Evolutionary conservation across 805 yeast species (phyloP).

Genomic region (Naumovozyma baii): DNA sequence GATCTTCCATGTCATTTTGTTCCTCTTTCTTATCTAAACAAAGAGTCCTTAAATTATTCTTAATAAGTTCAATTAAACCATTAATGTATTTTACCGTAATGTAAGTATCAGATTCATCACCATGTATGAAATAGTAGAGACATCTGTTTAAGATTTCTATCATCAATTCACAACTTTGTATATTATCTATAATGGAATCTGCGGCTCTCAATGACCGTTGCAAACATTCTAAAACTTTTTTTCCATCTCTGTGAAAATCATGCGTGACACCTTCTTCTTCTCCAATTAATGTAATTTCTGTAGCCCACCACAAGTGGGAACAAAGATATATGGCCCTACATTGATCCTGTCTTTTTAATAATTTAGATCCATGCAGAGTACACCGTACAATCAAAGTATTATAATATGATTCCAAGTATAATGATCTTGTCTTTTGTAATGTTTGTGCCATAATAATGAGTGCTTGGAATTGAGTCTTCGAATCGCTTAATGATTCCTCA

Average conservation of each 20-base stretch:
- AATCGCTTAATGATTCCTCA: conserved; percentile 53
- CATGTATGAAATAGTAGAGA: conserved; percentile 61
- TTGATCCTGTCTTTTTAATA: conserved; percentile 87
- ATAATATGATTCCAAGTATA: conserved; percentile 39
- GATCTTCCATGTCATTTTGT: conserved; percentile 6
- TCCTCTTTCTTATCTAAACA: conserved; percentile 30
- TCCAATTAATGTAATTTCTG: conserved; percentile 42
- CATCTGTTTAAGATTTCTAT: conserved; percentile 85
- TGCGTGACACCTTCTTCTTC: conserved; percentile 37
- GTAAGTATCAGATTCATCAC: conserved; percentile 18
- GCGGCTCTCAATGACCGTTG: conserved; percentile 85
- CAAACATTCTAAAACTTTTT: conserved; percentile 81
- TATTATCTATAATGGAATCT: conserved; percentile 79
- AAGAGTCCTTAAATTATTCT: conserved; percentile 40
- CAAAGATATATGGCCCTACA: conserved; percentile 80
- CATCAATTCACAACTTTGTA: conserved; percentile 62
- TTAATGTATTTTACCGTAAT: conserved; percentile 70
- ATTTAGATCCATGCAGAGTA: conserved; percentile 78
- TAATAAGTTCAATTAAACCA: conserved; percentile 76
- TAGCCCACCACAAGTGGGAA: conserved; percentile 91
- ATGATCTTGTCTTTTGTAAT: conserved; percentile 42
- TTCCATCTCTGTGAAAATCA: conserved; percentile 40
- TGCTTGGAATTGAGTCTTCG: conserved; percentile 45
- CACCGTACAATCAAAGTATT: conserved; percentile 76
- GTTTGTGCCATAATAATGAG: conserved; percentile 41